Evolutionary conservation across 371 early-diverging fungal genomes (phyloP), one percentile per base, ranked within the genome.

Genomic region (Paraphysoderma sedebokerense): DNA sequence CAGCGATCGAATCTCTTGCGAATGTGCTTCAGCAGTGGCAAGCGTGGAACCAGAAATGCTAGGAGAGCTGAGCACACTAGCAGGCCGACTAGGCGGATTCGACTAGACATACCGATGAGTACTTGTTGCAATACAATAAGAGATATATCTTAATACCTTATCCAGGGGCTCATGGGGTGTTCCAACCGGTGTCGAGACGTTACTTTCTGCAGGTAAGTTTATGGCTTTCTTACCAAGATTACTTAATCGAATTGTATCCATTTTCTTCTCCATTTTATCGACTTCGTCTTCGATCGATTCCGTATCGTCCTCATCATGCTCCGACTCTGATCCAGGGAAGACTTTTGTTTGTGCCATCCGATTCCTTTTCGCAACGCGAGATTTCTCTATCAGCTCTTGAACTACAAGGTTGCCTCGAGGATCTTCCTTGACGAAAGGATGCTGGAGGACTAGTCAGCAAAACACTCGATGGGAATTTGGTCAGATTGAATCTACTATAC

Each of bases 341-440:
- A 33, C n/a, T 13, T 31, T 7, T 15, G 31, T 38, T 27, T 48
- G 36, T 15, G 45, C 40, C 8, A 47, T 32, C 26, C 65, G 53
- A 20, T 20, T 19, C 5, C 52, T 46, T 22, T 50, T 49, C 7
- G 70, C 67, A 31, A 65, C 67, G 12, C 61, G 53, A 3, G 64
- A 36, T n/a, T 68, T 55, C 28, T 61, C 53, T n/a, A 71, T 57
- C 8, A 71, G 58, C 3, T 48, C 47, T 13, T 48, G 44, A 11
- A 71, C 45, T 5, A 62, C 53, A 11, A n/a, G 13, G 22, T 22
- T 20, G 20, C 41, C 11, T 7, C 38, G 29, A 2, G 49, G 28
- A 17, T 35, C 27, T 0, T 38, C 23, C 63, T 46, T 39, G n/a
- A 19, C 5, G 17, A 51, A 41, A 7, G 36, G 20, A 30, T 58